phyloP scores from a whole-genome alignment of 805 yeast species.

The Suhomyces prunicola region DNA sequence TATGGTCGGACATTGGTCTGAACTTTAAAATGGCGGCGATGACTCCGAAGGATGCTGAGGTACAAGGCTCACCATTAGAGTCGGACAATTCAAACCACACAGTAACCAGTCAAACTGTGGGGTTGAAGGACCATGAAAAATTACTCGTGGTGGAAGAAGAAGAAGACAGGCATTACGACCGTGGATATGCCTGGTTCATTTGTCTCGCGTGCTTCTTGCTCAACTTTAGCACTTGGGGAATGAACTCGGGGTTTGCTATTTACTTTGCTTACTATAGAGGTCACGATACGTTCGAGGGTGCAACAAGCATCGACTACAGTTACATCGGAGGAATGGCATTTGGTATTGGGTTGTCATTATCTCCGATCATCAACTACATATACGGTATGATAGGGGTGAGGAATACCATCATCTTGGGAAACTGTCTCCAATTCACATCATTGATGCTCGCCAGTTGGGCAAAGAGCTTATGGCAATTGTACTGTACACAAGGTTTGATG shows the following conservation, averaged over 20 bases:
- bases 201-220: constrained; percentile 18
- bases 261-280: constrained; percentile 20
- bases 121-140: not conserved
- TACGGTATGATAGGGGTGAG: constrained; percentile 17
- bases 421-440: constrained; percentile 18
- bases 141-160: not conserved
- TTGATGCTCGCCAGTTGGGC: constrained; percentile 21
- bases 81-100: not conserved
- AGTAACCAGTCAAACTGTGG: not conserved
- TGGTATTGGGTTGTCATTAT: constrained; percentile 18
- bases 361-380: constrained; percentile 17
- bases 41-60: not conserved
- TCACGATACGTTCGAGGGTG: constrained; percentile 17
- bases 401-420: constrained; percentile 16
- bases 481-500: constrained; percentile 22
- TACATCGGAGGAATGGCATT: constrained; percentile 23
- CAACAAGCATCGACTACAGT: constrained; percentile 21
- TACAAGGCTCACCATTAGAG: not conserved
- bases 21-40: not conserved
- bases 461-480: constrained; percentile 19
- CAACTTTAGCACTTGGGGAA: constrained; percentile 25
- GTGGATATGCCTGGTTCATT: constrained; percentile 25
- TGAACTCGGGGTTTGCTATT: constrained; percentile 24
- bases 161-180: constrained; percentile 12
- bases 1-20: not conserved